phyloP scores from a whole-genome alignment of 2,329 filamentous ascomycete genomes.

The Clarireedia monteithiana region DNA sequence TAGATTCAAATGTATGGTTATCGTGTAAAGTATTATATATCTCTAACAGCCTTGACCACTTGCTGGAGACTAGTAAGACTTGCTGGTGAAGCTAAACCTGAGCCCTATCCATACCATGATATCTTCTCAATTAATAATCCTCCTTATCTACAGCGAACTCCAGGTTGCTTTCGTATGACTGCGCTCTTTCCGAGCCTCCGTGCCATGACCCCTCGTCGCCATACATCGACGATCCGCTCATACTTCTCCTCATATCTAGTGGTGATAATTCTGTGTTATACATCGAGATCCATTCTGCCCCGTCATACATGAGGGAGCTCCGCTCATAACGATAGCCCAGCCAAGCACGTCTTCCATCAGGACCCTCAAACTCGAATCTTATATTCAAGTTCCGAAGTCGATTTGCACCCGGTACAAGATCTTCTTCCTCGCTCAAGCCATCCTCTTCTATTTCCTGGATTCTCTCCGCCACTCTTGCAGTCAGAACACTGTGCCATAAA shows the following conservation, averaged over 20 bases:
- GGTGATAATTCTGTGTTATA: neutral
- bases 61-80: no score
- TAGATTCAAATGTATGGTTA: no score
- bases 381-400: neutral
- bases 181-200: neutral
- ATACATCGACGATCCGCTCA: neutral
- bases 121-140: neutral
- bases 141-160: neutral
- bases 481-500: slow-evolving; percentile 48
- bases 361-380: slow-evolving; percentile 1
- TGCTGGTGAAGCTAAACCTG: neutral
- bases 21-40: no score
- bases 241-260: neutral
- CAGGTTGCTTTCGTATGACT: neutral
- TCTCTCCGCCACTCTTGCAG: slow-evolving; percentile 10
- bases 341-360: slow-evolving; percentile 1
- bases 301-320: neutral
- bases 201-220: neutral
- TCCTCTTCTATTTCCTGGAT: slow-evolving; percentile 11
- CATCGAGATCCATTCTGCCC: slow-evolving; percentile 2
- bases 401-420: neutral
- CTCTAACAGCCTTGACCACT: no score
- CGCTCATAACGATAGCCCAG: neutral
- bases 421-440: neutral
- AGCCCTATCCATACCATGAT: neutral